A percentile compares a stretch with the other conserved stretches of the same genome.
Evolutionary conservation across 345 rosid species (phyloP).

Genomic region (Salix viminalis): DNA sequence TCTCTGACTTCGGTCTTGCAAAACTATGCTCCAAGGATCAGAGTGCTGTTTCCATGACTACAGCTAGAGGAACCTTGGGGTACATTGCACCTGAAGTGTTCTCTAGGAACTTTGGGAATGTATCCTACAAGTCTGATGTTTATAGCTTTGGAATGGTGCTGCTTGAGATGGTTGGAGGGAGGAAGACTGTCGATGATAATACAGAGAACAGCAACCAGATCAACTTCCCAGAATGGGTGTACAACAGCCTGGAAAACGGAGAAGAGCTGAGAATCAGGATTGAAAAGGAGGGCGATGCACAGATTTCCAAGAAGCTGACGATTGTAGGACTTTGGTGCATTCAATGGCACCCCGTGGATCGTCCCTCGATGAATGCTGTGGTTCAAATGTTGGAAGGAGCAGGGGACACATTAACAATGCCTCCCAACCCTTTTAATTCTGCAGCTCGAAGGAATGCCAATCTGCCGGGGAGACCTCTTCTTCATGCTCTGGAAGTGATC

Average conservation of each 20-base stretch:
- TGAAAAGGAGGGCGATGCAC: neutral
- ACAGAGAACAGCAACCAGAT: neutral
- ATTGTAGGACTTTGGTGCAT: constrained; percentile 13
- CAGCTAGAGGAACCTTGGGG: constrained; percentile 24
- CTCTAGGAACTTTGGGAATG: constrained; percentile 23
- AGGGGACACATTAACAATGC: neutral
- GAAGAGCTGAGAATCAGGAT: constrained; percentile 4
- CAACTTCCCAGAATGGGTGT: constrained; percentile 3
- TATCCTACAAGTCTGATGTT: constrained; percentile 23
- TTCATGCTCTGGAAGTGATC: neutral
- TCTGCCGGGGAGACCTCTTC: neutral
- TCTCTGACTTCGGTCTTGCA: constrained; percentile 22
- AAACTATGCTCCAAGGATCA: constrained; percentile 26
- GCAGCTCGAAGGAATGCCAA: neutral
- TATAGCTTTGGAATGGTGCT: constrained; percentile 24
- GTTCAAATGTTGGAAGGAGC: constrained; percentile 6
- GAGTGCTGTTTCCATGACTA: constrained; percentile 25
- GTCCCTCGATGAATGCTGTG: neutral
- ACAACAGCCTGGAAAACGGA: constrained; percentile 3
- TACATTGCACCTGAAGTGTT: constrained; percentile 27
- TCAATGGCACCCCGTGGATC: constrained; percentile 7
- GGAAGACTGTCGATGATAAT: constrained; percentile 2
- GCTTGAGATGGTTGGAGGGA: constrained; percentile 23
- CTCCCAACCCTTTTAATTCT: constrained; percentile 5
- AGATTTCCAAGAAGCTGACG: constrained; percentile 6